Base-by-base conservation (phyloP, 768 basidiomycete species). In the Termitomyces sp. region DNA sequence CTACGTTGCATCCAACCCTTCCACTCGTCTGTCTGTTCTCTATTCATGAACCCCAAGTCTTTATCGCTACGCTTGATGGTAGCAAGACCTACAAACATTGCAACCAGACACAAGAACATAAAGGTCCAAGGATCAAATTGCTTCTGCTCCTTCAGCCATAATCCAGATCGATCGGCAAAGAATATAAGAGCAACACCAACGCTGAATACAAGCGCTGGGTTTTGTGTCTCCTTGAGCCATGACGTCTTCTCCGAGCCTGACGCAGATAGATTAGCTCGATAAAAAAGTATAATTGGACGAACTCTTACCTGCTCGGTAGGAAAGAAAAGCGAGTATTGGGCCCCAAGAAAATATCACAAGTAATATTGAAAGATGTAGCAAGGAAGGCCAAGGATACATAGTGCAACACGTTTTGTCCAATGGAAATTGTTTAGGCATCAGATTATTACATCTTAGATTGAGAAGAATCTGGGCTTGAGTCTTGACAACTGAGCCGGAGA, bases 1-100 rank as follows among this genome's bases (percentile, higher is more conserved):
- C 56, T 66, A 92, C 92, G 79, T 77, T 97, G 94, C 94, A 97
- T 97, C 94, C 94, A 97, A 3, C 94, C 94, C 71, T 96, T 96
- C 94, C 94, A 97, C 72, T 97, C 94, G 63, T 97, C 92, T 1
- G 93, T 96, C 70, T 96, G 92, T 51, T 94, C 91, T 57, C 94
- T 80, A 66, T 93, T 95, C 64, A 97, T 75, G 72, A 94, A 92
- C 0, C 94, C 94, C 53, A 89, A 72, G 66, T 97, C 92, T 65
- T 88, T 92, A 62, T 92, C 91, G 18, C 79, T 80, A 20, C 81
- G 80, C 67, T 84, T 86, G 61, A 91, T 71, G 1, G 86, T 90
- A 10, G 69, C 71, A 47, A 92, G 64, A 4, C 93, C 94, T 20
- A 78, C 70, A 9, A 63, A 73, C 28, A 94, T 72, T 28, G 78